phyloP scores from a whole-genome alignment of 1,284 basidiomycete genomes.

The Xerocomus nothofagi region DNA sequence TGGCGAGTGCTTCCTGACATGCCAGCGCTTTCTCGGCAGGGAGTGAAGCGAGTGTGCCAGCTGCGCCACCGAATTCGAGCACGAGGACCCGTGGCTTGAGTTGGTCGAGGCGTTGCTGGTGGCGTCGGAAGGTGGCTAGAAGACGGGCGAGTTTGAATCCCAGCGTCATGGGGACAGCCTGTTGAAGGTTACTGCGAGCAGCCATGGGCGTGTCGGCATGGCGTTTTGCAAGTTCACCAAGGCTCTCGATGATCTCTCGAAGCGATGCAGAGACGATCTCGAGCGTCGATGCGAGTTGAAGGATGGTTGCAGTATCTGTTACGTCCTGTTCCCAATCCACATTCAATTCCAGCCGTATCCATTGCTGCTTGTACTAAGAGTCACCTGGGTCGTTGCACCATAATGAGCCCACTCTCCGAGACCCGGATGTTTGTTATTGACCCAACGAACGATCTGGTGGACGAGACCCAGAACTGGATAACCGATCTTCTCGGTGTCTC shows the following conservation, averaged over 20 bases:
- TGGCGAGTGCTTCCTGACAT: constrained; percentile 40
- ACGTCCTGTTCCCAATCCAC: constrained; percentile 37
- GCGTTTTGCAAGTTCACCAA: constrained; percentile 30
- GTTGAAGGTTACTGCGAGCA: constrained; percentile 47
- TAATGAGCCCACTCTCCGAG: constrained; percentile 48
- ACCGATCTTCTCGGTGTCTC: constrained; percentile 42
- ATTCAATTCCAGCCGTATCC: background rate
- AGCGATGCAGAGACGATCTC: constrained; percentile 35
- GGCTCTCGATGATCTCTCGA: constrained; percentile 28
- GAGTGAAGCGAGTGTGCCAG: constrained; percentile 44
- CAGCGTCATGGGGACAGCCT: constrained; percentile 47
- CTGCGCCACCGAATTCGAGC: constrained; percentile 45
- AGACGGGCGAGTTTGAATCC: constrained; percentile 48
- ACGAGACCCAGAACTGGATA: constrained; percentile 45
- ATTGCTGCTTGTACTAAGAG: background rate
- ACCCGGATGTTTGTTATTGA: constrained; percentile 36
- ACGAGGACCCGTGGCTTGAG: constrained; percentile 39
- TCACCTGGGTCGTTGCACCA: constrained; percentile 48
- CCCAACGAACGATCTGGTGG: constrained; percentile 41
- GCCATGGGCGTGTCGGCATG: constrained; percentile 43
- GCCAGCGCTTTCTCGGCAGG: constrained; percentile 38
- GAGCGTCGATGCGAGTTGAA: constrained; percentile 42
- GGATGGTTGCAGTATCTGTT: constrained; percentile 44
- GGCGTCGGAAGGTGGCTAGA: constrained; percentile 42
- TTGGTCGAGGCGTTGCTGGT: constrained; percentile 38